Base-by-base conservation (phyloP, 2,329 filamentous ascomycete species). In the Ceratocystis albifundus region DNA sequence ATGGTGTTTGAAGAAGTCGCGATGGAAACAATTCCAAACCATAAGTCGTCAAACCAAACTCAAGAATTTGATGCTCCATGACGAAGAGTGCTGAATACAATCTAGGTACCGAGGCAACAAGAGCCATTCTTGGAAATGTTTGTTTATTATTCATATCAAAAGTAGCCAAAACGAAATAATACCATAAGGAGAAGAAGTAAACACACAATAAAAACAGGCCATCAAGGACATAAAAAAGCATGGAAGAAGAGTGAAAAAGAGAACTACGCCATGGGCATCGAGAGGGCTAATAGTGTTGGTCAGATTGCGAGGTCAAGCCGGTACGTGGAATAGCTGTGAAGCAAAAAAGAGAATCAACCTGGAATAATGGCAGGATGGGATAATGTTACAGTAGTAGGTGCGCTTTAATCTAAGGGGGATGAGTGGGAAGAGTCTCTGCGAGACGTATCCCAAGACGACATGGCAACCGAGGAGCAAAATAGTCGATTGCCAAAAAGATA, bases 61-160 rank as follows among this genome's bases (percentile, higher is more conserved):
- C 8, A 25, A n/a, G 7, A 48, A 48, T 48, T n/a, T 48, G 46
- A 20, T 48, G 46, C 17, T 20, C 7, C 5, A 12, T 22, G 8
- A 50, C 20, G n/a, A 15, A 59, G 12, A 59, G 8, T 59, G 2
- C 12, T 36, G 15, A 32, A 36, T n/a, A n/a, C 7, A 6, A 59
- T 8, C 8, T n/a, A 17, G 55, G 6, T 36, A 30, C 25, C 55
- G 7, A 36, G 55, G 55, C 55, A n/a, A 36, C 15, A 36, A 36
- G 17, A 59, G 55, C 7, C n/a, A 20, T n/a, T n/a, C 32, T 15
- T 59, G 30, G 55, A 59, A 59, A 28, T 28, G n/a, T 25, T 36
- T 15, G n/a, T 59, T 59, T 36, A 59, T 59, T 59, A 36, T 59
- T 25, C 30, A 59, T 59, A 36, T 59, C 55, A 59, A 59, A 22